These are phyloP conservation scores for Helianthus annuus DNA, from an alignment of 129 eudicot species.

Conservation along the genomic window HanXRQr2.0-SUNRISE NC_035442.2:59748869-59749368, in stretches of 20 bases:
- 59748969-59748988: constrained; percentile 7
- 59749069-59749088: constrained; percentile 29
- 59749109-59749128: constrained; percentile 36
- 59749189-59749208: not conserved
- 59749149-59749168: constrained; percentile 1
- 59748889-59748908: not conserved
- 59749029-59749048: constrained; percentile 34
- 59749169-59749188: constrained; percentile 4
- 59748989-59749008: constrained; percentile 9
- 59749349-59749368: too few relatives aligned
- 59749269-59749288: too few relatives aligned
- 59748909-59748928: constrained; percentile 50
- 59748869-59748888: constrained; percentile 27
- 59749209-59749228: not conserved
- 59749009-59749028: constrained; percentile 6
- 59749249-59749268: too few relatives aligned
- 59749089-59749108: constrained; percentile 27
- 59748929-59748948: constrained; percentile 43
- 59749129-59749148: not conserved
- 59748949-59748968: constrained; percentile 58
- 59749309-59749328: too few relatives aligned
- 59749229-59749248: too few relatives aligned
- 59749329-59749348: too few relatives aligned
- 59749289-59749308: too few relatives aligned
- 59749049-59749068: constrained; percentile 50